phyloP scores from a whole-genome alignment of 352 stramenopile species.

The Pythium catenulatum region DNA sequence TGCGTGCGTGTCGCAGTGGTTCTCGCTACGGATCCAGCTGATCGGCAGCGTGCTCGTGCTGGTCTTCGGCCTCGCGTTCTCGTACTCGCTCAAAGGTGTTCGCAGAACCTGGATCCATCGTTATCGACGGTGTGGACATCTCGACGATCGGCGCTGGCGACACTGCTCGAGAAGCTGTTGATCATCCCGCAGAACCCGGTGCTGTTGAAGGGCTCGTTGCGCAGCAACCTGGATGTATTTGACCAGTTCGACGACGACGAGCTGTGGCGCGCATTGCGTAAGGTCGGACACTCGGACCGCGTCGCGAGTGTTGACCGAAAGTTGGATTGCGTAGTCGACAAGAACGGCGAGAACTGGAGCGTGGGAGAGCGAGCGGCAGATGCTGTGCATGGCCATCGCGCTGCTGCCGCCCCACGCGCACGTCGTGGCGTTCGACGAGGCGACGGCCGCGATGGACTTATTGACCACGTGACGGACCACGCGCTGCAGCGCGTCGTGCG shows the following conservation, averaged over 20 bases:
- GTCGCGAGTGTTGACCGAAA: slow-evolving; percentile 62
- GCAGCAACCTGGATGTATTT: too few species aligned
- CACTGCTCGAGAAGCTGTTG: too few species aligned
- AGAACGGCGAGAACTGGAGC: slow-evolving; percentile 96
- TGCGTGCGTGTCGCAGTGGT: slow-evolving; percentile 71
- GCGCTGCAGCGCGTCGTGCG: slow-evolving; percentile 88
- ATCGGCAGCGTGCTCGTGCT: slow-evolving; percentile 69
- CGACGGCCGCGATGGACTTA: slow-evolving; percentile 82
- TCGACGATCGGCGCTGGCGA: too few species aligned
- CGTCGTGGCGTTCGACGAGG: slow-evolving; percentile 88
- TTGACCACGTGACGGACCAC: slow-evolving; percentile 87
- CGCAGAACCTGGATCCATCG: too few species aligned
- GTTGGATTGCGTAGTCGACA: slow-evolving; percentile 89
- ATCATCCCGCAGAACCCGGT: too few species aligned
- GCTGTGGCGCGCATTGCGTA: too few species aligned
- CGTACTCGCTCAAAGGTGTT: too few species aligned
- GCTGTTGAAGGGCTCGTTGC: too few species aligned
- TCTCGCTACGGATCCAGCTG: slow-evolving; percentile 72
- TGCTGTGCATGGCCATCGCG: slow-evolving; percentile 47
- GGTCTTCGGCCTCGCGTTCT: too few species aligned
- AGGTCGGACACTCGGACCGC: too few species aligned
- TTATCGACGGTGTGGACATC: too few species aligned
- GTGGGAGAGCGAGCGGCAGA: slow-evolving; percentile 70
- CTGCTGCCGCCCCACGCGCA: slow-evolving; percentile 87
- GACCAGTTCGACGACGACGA: too few species aligned